These are phyloP conservation scores for Ambrosia artemisiifolia DNA, from an alignment of 129 eudicot genomes.

Conservation along the genomic window DNA sequence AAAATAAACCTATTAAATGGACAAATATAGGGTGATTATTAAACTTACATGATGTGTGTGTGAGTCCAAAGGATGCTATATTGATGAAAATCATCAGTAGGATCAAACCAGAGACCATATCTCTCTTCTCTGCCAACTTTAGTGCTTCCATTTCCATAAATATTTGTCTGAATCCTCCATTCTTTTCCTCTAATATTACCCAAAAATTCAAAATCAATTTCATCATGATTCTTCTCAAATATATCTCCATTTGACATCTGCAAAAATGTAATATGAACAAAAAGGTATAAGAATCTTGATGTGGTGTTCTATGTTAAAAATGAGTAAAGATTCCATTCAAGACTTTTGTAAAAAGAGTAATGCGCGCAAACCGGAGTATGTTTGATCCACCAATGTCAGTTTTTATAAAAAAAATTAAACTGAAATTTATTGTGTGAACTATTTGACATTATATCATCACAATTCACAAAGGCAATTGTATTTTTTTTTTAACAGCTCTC, in stretches of 20 bases:
- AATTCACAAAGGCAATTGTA: not conserved
- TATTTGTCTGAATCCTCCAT: slow-evolving; percentile 91
- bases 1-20: not conserved
- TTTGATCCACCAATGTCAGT: not conserved
- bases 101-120: slow-evolving; percentile 93
- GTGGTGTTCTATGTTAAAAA: not conserved
- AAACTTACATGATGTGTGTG: slow-evolving; percentile 70
- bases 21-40: not conserved
- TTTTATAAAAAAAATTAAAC: not conserved
- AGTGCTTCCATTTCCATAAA: slow-evolving; percentile 98
- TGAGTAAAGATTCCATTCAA: not conserved
- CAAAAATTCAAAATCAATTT: slow-evolving; percentile 87
- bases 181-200: slow-evolving; percentile 93
- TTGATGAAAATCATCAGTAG: slow-evolving; percentile 81
- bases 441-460: not conserved
- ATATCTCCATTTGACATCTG: slow-evolving; percentile 95
- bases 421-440: not conserved
- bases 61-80: slow-evolving; percentile 87
- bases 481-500: too few species aligned
- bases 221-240: slow-evolving; percentile 83
- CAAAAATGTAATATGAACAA: slow-evolving; percentile 1
- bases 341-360: not conserved
- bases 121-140: slow-evolving; percentile 86
- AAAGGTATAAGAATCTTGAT: not conserved
- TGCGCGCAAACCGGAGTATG: too few species aligned